phyloP scores from a whole-genome alignment of 495 filamentous ascomycete genomes.

The Aspergillus heteromorphus region DNA sequence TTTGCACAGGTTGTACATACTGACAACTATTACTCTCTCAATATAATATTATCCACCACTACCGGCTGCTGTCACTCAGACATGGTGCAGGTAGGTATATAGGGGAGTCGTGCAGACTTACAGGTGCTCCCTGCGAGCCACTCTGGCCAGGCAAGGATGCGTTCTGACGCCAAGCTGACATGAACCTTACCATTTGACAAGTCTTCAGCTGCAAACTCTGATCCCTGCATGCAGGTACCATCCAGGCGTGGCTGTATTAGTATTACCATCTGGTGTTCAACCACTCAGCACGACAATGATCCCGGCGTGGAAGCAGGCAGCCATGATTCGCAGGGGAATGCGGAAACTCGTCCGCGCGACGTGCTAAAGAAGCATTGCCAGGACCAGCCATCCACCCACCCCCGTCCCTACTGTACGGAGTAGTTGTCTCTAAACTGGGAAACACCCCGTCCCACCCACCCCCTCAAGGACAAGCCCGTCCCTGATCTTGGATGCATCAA shows the following conservation, averaged over 20 bases:
- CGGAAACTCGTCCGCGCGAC: neutral
- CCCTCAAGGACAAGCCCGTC: neutral
- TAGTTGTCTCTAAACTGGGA: no score
- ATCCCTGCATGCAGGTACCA: neutral
- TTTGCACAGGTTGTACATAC: neutral
- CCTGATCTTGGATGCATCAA: slow-evolving; percentile 1
- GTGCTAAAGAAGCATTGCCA: neutral
- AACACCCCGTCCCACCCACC: neutral
- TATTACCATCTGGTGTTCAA: neutral
- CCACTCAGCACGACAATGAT: neutral
- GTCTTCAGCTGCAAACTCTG: no score
- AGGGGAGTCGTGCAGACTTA: no score
- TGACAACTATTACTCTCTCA: neutral
- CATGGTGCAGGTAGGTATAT: no score
- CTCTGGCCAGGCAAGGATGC: no score
- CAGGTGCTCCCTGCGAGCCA: no score
- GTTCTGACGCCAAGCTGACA: no score
- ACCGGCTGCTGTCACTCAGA: no score
- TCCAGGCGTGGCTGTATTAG: no score
- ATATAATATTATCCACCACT: neutral
- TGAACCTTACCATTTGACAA: no score
- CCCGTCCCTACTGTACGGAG: neutral
- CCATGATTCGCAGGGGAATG: neutral
- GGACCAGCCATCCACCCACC: neutral
- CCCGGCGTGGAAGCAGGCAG: neutral